phyloP scores from a whole-genome alignment of 495 filamentous ascomycete species.

The Aspergillus nanangensis region DNA sequence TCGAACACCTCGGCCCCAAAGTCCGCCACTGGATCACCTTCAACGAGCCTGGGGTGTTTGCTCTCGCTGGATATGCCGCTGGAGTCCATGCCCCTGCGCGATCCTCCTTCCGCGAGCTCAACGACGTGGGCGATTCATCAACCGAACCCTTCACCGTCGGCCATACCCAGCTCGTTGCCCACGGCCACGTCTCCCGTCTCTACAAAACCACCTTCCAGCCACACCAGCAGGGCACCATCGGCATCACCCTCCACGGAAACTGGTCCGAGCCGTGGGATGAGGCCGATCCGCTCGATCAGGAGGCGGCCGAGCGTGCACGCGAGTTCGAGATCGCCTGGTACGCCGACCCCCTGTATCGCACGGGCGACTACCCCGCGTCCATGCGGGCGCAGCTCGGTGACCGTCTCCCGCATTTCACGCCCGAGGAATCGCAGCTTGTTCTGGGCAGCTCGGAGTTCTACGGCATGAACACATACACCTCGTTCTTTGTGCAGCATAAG shows the following conservation, averaged over 20 bases:
- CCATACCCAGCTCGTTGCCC: slow-evolving; percentile 40
- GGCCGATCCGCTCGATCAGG: slow-evolving; percentile 33
- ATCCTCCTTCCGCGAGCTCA: slow-evolving; percentile 39
- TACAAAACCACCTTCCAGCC: slow-evolving; percentile 42
- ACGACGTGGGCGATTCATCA: slow-evolving; percentile 40
- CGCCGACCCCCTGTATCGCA: slow-evolving; percentile 43
- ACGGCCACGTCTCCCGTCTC: slow-evolving; percentile 33
- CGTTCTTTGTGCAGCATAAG: slow-evolving; percentile 41
- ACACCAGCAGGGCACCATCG: slow-evolving; percentile 37
- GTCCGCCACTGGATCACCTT: slow-evolving; percentile 50
- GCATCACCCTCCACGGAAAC: slow-evolving; percentile 46
- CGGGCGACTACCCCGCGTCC: slow-evolving; percentile 42
- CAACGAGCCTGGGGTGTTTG: slow-evolving; percentile 44
- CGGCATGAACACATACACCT: slow-evolving; percentile 49
- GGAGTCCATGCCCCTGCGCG: slow-evolving; percentile 44
- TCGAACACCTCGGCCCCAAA: slow-evolving; percentile 36
- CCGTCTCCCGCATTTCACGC: slow-evolving; percentile 39
- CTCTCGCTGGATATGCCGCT: slow-evolving; percentile 43
- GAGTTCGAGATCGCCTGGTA: slow-evolving; percentile 50
- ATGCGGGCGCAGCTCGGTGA: slow-evolving; percentile 47
- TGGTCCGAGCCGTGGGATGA: slow-evolving; percentile 48
- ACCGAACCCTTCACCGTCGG: slow-evolving; percentile 44
- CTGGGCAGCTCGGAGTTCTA: slow-evolving; percentile 47
- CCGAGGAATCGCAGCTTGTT: slow-evolving; percentile 36
- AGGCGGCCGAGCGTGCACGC: slow-evolving; percentile 37